phyloP scores from a whole-genome alignment of 2,329 filamentous ascomycete genomes.

The Pseudogymnoascus sp. region DNA sequence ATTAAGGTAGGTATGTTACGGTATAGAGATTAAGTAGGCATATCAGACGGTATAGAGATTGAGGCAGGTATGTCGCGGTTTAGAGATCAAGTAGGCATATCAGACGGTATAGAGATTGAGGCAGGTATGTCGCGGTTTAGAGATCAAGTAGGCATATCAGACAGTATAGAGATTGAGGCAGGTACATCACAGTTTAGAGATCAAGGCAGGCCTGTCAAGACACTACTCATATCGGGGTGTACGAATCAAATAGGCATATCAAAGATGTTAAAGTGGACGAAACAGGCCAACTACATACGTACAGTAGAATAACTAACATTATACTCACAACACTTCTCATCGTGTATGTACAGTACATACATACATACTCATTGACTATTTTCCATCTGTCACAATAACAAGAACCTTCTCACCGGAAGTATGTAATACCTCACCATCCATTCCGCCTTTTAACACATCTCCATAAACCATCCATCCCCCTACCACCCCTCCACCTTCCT shows the following conservation, averaged over 20 bases:
- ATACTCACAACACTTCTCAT: neutral
- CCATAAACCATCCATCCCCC: neutral
- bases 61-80: too few species aligned
- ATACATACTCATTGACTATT: neutral
- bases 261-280: neutral
- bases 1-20: neutral
- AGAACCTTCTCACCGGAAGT: neutral
- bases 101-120: neutral
- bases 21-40: neutral
- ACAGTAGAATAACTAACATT: neutral
- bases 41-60: neutral
- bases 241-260: neutral
- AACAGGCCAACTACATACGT: neutral
- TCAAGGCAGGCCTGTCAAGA: neutral
- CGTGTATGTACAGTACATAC: neutral
- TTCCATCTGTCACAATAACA: neutral
- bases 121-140: neutral
- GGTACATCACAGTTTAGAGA: neutral
- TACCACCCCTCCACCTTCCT: slow-evolving; percentile 61
- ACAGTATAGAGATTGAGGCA: neutral
- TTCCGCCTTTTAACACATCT: neutral
- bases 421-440: neutral
- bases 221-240: neutral
- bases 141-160: too few species aligned
- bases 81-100: neutral